Conservation (phyloP, 208 protist genomes). For the Histomonas meleagridis region DNA sequence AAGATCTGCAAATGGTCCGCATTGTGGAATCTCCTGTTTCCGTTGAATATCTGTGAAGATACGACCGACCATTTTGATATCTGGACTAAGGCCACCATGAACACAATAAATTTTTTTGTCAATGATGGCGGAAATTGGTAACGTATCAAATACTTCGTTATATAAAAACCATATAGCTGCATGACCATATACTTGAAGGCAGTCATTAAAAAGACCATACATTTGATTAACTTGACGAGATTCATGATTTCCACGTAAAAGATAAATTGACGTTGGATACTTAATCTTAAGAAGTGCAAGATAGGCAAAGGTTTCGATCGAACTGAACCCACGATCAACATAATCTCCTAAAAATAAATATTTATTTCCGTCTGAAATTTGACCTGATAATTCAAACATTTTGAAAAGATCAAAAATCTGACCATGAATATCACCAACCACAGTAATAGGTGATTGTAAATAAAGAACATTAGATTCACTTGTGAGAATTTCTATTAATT, state of each 20-base stretch:
- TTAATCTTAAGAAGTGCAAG: not conserved
- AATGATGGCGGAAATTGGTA: conserved; percentile 63
- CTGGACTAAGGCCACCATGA: conserved; percentile 9
- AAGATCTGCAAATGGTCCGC: conserved; percentile 69
- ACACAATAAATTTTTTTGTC: conserved; percentile 34
- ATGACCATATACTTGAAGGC: conserved; percentile 68
- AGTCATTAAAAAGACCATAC: conserved; percentile 75
- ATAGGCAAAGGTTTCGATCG: not conserved
- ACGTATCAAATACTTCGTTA: conserved; percentile 69
- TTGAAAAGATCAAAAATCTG: conserved; percentile 17
- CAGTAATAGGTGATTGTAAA: not conserved
- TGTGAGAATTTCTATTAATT: not conserved
- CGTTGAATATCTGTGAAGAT: conserved; percentile 68
- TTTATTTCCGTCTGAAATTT: not conserved
- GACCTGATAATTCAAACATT: not conserved
- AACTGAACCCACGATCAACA: not conserved
- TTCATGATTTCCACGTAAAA: conserved; percentile 82
- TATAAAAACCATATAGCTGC: conserved; percentile 67
- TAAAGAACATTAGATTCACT: not conserved
- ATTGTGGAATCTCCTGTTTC: conserved; percentile 68
- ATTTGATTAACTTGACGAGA: conserved; percentile 75
- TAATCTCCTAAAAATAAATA: conserved; percentile 36
- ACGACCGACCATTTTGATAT: conserved; percentile 41
- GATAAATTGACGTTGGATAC: conserved; percentile 68
- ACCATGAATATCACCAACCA: conserved; percentile 12